These are phyloP conservation scores for Phycomyces blakesleeanus DNA, from an alignment of 192 early-diverging fungal genomes.

Conservation along the genomic window DNA sequence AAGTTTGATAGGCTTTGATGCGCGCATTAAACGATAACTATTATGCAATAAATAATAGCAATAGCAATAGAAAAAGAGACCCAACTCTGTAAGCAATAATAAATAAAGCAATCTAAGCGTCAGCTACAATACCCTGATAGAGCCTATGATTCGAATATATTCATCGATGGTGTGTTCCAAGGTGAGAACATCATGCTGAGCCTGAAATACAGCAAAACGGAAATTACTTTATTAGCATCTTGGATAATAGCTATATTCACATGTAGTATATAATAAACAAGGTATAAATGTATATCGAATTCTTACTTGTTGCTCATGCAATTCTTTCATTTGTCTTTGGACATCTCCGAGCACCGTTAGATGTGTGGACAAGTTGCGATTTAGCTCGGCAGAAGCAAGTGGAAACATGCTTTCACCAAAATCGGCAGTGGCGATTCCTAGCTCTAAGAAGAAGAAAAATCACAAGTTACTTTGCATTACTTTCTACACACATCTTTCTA, in stretches of 20 bases:
- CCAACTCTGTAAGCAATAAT: no score
- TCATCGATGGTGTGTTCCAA: constrained; percentile 83
- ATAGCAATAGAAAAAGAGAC: background rate
- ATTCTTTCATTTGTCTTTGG: constrained; percentile 72
- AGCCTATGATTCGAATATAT: constrained; percentile 82
- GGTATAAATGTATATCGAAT: background rate
- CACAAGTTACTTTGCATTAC: background rate
- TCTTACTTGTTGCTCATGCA: constrained; percentile 73
- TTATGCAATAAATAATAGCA: constrained; percentile 7
- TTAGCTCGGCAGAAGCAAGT: constrained; percentile 69
- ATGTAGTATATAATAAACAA: background rate
- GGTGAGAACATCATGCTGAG: constrained; percentile 66
- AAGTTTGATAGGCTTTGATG: constrained; percentile 58
- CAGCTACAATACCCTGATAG: constrained; percentile 60
- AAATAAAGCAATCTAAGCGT: no score
- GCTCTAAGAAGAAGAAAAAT: constrained; percentile 38
- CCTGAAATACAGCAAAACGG: constrained; percentile 14
- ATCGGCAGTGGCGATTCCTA: constrained; percentile 67
- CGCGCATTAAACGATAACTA: constrained; percentile 74
- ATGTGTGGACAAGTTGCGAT: constrained; percentile 59
- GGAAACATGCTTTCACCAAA: constrained; percentile 76
- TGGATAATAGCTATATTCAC: background rate
- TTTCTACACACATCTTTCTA: no score
- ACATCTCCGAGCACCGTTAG: constrained; percentile 73
- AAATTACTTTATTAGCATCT: constrained; percentile 17